Percentiles rank a stretch among this genome's conserved stretches.
These are phyloP conservation scores for Rhizodiscina lignyota DNA, from an alignment of 495 filamentous ascomycete genomes.

Conservation along the genomic window DNA sequence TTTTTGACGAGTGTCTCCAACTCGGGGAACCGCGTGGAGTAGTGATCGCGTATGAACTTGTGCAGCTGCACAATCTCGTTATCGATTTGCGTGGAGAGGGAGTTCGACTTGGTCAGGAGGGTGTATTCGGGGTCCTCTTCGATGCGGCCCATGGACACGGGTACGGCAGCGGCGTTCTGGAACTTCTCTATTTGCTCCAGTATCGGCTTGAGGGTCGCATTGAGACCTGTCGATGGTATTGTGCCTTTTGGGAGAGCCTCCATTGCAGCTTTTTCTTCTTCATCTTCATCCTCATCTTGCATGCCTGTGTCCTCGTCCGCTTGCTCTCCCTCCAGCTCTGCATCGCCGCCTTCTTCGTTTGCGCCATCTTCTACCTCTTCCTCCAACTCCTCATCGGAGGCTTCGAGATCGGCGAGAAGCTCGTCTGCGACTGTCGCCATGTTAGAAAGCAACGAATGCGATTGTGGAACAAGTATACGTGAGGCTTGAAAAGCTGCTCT, in stretches of 20 bases:
- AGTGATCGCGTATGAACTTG: conserved; percentile 90
- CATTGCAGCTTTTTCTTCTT: conserved; percentile 19
- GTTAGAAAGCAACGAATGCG: conserved; percentile 17
- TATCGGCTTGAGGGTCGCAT: no score
- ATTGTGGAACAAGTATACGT: background rate
- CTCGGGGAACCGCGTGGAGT: conserved; percentile 85
- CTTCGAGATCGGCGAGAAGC: conserved; percentile 80
- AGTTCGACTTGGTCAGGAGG: conserved; percentile 67
- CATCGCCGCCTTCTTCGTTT: conserved; percentile 21
- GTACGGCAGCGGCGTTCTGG: no score
- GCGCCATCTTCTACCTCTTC: conserved; percentile 34
- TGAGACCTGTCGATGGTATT: conserved; percentile 26
- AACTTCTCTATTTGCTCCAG: no score
- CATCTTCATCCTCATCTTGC: conserved; percentile 29
- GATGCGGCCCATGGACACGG: conserved; percentile 47
- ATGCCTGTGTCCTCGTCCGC: conserved; percentile 30
- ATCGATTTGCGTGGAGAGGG: conserved; percentile 73
- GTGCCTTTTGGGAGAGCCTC: conserved; percentile 22
- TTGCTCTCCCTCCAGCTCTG: conserved; percentile 1
- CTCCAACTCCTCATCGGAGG: conserved; percentile 33
- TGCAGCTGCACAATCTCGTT: conserved; percentile 85
- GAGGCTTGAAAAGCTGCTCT: background rate
- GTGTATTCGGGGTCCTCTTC: conserved; percentile 82
- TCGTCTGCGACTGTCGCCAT: conserved; percentile 76
- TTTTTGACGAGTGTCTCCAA: conserved; percentile 88